Evolutionary conservation across 2,329 filamentous ascomycete genomes (phyloP).

Genomic region (Verticillium nonalfalfae): DNA sequence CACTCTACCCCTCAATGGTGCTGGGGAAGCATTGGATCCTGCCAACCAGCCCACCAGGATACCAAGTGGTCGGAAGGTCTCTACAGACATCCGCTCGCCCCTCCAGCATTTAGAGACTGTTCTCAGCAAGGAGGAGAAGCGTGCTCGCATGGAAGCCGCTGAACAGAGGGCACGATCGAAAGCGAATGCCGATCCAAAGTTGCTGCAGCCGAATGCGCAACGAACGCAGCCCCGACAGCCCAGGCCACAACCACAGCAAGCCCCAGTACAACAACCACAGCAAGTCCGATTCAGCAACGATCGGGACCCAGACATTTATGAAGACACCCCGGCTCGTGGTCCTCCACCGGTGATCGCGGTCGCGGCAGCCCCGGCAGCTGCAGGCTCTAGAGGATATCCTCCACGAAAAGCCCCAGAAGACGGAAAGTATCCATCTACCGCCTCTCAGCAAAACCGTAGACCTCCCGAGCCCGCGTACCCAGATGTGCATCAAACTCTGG

Average conservation of each 20-base stretch:
- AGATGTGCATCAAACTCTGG: not conserved
- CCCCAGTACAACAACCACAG: conserved; percentile 5
- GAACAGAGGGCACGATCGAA: conserved; percentile 67
- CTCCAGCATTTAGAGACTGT: conserved; percentile 90
- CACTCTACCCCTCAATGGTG: not conserved
- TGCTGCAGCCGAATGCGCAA: conserved; percentile 4
- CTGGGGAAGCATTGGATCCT: not conserved
- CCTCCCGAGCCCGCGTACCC: not conserved
- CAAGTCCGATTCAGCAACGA: conserved; percentile 19
- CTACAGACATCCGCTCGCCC: conserved; percentile 80
- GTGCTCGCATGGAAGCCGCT: conserved; percentile 76
- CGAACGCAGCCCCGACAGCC: conserved; percentile 13
- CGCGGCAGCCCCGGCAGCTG: not conserved
- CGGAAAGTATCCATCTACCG: conserved; percentile 18
- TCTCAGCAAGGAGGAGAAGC: conserved; percentile 91
- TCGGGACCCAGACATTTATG: not conserved
- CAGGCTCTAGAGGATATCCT: conserved; percentile 13
- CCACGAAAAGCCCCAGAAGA: conserved; percentile 13
- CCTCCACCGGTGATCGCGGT: not conserved
- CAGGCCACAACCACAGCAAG: conserved; percentile 1
- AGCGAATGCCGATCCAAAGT: conserved; percentile 28
- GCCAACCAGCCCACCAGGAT: conserved; percentile 26
- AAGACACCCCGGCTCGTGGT: not conserved
- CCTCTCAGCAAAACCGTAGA: conserved; percentile 10
- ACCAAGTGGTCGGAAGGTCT: conserved; percentile 45